A percentile compares a stretch with the other conserved stretches of the same genome.
These are phyloP conservation scores for Phyllosticta capitalensis DNA, from an alignment of 2,329 filamentous ascomycete genomes.

Conservation along the genomic window DNA sequence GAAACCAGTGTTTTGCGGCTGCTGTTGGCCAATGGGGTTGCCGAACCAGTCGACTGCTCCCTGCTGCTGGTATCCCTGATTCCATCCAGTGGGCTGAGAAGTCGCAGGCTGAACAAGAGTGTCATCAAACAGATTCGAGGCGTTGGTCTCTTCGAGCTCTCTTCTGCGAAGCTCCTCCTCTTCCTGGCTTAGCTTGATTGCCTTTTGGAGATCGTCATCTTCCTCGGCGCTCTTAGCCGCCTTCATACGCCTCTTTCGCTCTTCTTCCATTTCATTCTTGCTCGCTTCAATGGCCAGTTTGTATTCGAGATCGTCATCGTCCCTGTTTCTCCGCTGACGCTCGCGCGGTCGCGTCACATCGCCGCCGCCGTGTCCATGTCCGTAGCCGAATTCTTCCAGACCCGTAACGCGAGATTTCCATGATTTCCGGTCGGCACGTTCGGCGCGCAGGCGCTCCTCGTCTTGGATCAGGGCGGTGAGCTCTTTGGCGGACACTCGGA, in stretches of 20 bases:
- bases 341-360: constrained; percentile 28
- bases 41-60: constrained; percentile 94
- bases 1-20: constrained; percentile 57
- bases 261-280: constrained; percentile 90
- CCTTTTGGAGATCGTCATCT: constrained; percentile 88
- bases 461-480: constrained; percentile 85
- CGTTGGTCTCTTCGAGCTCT: constrained; percentile 79
- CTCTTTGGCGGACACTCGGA: constrained; percentile 92
- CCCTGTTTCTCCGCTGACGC: constrained; percentile 29
- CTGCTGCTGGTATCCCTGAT: constrained; percentile 96
- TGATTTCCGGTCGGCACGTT: constrained; percentile 81
- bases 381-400: constrained; percentile 65
- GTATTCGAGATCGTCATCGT: constrained; percentile 76
- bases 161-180: constrained; percentile 83
- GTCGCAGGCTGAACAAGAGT: constrained; percentile 54
- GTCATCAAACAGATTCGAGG: constrained; percentile 82
- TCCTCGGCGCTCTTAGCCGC: constrained; percentile 39
- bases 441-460: constrained; percentile 81
- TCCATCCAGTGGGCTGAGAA: constrained; percentile 78
- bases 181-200: constrained; percentile 86
- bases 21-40: constrained; percentile 71
- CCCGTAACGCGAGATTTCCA: constrained; percentile 97
- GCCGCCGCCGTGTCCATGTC: constrained; percentile 26
- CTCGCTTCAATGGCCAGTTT: constrained; percentile 86
- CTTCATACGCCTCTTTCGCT: constrained; percentile 59